phyloP scores from a whole-genome alignment of 805 yeast species.

The Clavispora fructus region DNA sequence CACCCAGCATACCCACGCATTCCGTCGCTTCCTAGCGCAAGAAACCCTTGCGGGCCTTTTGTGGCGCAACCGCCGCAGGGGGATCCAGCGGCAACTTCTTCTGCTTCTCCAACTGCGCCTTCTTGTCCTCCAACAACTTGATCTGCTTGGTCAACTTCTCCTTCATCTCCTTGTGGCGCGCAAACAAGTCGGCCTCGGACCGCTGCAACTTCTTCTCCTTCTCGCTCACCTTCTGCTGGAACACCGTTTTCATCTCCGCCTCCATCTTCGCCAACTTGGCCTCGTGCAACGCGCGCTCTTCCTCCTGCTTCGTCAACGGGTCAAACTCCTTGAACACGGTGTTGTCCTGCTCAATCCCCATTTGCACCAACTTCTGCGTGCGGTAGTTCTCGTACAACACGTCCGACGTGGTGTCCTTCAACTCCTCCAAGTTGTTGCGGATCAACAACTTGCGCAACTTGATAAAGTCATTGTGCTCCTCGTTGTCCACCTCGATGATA shows the following conservation, averaged over 20 bases:
- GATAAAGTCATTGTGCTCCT: constrained; percentile 87
- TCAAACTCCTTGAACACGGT: constrained; percentile 92
- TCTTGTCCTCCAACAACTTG: constrained; percentile 85
- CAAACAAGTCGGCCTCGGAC: constrained; percentile 92
- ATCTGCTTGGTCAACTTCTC: constrained; percentile 87
- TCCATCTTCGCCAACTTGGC: constrained; percentile 92
- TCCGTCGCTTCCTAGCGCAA: constrained; percentile 46
- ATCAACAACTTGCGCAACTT: constrained; percentile 82
- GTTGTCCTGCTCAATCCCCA: constrained; percentile 92
- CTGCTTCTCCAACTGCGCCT: constrained; percentile 65
- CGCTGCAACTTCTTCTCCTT: constrained; percentile 96
- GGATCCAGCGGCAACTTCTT: constrained; percentile 49
- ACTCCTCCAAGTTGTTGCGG: constrained; percentile 88
- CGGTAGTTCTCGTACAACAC: constrained; percentile 84
- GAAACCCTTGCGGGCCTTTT: constrained; percentile 73
- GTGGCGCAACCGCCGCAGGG: constrained; percentile 36
- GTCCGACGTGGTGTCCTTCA: constrained; percentile 78
- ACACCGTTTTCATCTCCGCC: constrained; percentile 92
- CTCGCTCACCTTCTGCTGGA: constrained; percentile 92
- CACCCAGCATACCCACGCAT: neutral
- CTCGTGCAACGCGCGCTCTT: constrained; percentile 88
- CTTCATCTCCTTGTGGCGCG: constrained; percentile 95
- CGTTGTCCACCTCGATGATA: constrained; percentile 89
- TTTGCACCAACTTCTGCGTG: constrained; percentile 65
- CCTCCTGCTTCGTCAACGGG: constrained; percentile 87